These are phyloP conservation scores for Aspergillus niger DNA, from an alignment of 2,329 filamentous ascomycete species.

Conservation along the genomic window DNA sequence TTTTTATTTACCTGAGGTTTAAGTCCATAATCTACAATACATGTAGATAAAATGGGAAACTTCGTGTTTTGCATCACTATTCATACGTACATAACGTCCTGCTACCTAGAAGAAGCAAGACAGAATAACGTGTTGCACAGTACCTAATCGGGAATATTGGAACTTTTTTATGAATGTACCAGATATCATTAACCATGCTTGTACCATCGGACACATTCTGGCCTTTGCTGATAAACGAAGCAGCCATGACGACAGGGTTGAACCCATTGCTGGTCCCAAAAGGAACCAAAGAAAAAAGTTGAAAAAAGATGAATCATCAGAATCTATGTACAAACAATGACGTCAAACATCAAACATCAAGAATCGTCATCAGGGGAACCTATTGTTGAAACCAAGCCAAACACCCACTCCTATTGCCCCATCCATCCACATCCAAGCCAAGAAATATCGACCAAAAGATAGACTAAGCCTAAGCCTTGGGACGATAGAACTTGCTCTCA, in stretches of 20 bases:
- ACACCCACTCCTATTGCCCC: not conserved
- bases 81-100: no score
- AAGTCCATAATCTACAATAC: no score
- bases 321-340: not conserved
- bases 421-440: not conserved
- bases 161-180: no score
- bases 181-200: not conserved
- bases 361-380: conserved; percentile 1
- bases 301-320: not conserved
- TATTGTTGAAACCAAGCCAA: conserved; percentile 4
- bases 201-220: not conserved
- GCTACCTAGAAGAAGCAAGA: no score
- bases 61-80: no score
- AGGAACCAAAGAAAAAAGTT: not conserved
- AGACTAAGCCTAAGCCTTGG: conserved; percentile 17
- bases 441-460: no score
- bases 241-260: not conserved
- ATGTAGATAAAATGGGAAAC: no score
- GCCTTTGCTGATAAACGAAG: not conserved
- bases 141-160: no score
- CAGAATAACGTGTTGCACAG: no score
- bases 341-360: not conserved
- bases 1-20: no score
- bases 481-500: conserved; percentile 70
- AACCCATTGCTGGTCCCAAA: not conserved